Base-by-base conservation (phyloP, 148 eudicot genomes). In the Heliamphora exappendiculata region DNA sequence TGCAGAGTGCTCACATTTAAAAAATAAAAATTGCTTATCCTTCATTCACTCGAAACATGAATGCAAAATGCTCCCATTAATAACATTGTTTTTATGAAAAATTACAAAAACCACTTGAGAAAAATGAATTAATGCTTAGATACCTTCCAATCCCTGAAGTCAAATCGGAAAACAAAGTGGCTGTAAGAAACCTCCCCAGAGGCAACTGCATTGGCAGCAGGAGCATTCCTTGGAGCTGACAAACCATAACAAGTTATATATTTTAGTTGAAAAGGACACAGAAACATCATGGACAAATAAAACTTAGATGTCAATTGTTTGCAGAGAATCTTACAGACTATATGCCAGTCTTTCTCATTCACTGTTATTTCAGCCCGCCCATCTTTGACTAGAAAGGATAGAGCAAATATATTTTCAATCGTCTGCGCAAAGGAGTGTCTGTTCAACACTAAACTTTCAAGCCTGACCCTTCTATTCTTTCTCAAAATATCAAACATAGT, bases 101-200 rank as follows among this genome's bases (percentile, higher is more conserved):
- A 53, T 28, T 14, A 31, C 19, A 28, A 26, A 16, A 20, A 39
- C 3, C 12, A 45, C 24, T 20, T 45, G 13, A 29, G 28, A 69
- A 20, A 67, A 3, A 28, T 7, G 8, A 7, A 28, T 16, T 13
- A 5, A 33, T 17, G 5, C 13, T 7, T 22, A 63, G 37, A 11
- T 83, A 93, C 98, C 98, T 93, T 87, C 97, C 97, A 95, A 66
- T 95, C 99, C 72, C 60, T 84, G 73, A 80, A 95, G 81, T 95
- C 97, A 80, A 84, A 89, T 88, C 98, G 87, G 84, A 95, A 91
- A 76, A 88, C 86, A 53, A 95, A 95, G 78, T 95, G 98, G 68
- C 81, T 58, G 70, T 87, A 93, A 42, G 89, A 76, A 78, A 89
- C 93, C 81, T 84, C 83, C 69, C 97, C 94, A 41, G 96, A 88